Percentiles rank a stretch among this genome's conserved stretches.
Evolutionary conservation across 768 basidiomycete species (phyloP).

Genomic region (Crepidotus variabilis): DNA sequence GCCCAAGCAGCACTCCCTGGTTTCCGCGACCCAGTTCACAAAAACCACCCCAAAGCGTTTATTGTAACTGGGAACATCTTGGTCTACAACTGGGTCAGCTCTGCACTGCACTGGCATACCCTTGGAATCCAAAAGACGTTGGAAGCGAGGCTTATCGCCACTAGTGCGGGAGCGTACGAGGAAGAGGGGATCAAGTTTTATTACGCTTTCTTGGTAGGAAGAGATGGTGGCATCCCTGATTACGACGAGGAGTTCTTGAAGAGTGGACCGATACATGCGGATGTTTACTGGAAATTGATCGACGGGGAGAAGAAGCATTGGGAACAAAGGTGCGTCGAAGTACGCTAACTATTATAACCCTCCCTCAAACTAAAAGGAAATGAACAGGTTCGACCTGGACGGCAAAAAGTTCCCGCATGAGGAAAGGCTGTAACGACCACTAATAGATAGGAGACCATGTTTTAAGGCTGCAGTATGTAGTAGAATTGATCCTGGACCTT

Average conservation of each 20-base stretch:
- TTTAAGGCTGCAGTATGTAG: no score
- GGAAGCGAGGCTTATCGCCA: slow-evolving; percentile 17
- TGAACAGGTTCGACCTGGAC: neutral
- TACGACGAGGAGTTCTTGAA: neutral
- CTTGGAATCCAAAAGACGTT: slow-evolving; percentile 22
- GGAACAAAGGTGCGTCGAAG: neutral
- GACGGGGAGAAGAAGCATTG: neutral
- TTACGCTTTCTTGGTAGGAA: neutral
- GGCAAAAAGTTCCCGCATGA: neutral
- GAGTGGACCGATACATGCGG: slow-evolving; percentile 1
- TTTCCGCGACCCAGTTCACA: slow-evolving; percentile 20
- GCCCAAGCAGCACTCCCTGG: slow-evolving; percentile 23
- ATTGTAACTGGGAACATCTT: slow-evolving; percentile 28
- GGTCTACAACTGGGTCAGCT: slow-evolving; percentile 14
- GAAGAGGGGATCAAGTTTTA: slow-evolving; percentile 1
- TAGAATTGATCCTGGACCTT: no score
- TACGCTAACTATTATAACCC: neutral
- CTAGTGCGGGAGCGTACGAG: slow-evolving; percentile 17
- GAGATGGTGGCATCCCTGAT: neutral
- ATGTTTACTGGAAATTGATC: slow-evolving; percentile 2
- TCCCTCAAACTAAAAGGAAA: neutral
- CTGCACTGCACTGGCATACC: slow-evolving; percentile 8
- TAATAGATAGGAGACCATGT: no score
- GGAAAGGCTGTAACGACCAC: no score
- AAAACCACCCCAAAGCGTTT: slow-evolving; percentile 24